Evolutionary conservation across 495 filamentous ascomycete species (phyloP).

Genomic region (Apiosordaria backusii): DNA sequence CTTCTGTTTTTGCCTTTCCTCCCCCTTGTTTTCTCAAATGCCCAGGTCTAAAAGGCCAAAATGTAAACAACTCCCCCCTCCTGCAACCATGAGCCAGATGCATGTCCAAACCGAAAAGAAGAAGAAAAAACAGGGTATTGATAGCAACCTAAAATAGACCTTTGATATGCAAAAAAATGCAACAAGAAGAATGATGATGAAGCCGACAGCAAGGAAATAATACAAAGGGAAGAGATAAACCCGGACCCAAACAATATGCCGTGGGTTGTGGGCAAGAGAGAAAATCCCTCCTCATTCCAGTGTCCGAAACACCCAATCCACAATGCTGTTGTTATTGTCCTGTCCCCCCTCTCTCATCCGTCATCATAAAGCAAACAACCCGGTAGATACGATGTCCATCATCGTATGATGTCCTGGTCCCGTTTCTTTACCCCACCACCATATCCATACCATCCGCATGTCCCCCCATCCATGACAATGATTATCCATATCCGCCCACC

Average conservation of each 20-base stretch:
- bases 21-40: not conserved
- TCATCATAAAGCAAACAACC: not conserved
- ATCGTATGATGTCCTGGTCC: not conserved
- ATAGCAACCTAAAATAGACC: not conserved
- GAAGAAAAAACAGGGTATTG: not conserved
- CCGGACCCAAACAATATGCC: not conserved
- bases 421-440: not conserved
- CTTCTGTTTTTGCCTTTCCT: not conserved
- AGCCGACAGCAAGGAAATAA: not conserved
- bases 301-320: not conserved
- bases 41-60: not conserved
- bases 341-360: not conserved
- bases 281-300: not conserved
- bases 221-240: not conserved
- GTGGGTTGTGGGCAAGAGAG: not conserved
- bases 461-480: not conserved
- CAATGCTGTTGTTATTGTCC: not conserved
- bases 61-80: not conserved
- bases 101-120: not conserved
- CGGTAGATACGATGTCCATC: not conserved
- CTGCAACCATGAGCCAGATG: not conserved
- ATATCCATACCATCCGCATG: not conserved
- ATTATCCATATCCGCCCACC: not conserved
- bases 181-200: not conserved
- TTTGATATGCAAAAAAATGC: slow-evolving; percentile 5